A percentile compares a stretch with the other conserved stretches of the same genome.
Evolutionary conservation across 1,139 yeast species (phyloP).

Genomic region (Protomyces arabidopsidicola): DNA sequence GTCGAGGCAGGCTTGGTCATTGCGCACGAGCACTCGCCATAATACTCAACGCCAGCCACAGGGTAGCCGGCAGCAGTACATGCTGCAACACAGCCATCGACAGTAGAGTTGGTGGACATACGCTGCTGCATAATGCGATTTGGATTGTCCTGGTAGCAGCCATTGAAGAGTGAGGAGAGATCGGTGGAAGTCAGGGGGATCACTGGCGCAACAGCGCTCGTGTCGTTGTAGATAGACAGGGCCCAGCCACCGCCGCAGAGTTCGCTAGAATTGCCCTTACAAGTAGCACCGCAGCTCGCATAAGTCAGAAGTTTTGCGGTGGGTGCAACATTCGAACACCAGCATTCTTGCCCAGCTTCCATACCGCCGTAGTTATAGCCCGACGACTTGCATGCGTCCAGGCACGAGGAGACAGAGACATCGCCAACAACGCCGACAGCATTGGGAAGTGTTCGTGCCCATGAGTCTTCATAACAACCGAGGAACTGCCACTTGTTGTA

Average conservation of each 20-base stretch:
- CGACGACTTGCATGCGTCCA: slow-evolving; percentile 11
- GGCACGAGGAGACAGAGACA: slow-evolving; percentile 19
- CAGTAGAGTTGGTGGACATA: slow-evolving; percentile 14
- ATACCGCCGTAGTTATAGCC: slow-evolving; percentile 26
- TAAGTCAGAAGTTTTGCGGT: background rate
- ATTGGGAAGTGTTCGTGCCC: background rate
- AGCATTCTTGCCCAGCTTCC: slow-evolving; percentile 28
- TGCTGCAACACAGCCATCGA: slow-evolving; percentile 22
- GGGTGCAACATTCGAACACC: slow-evolving; percentile 19
- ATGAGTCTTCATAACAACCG: slow-evolving; percentile 25
- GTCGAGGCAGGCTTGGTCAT: slow-evolving; percentile 8
- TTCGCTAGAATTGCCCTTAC: slow-evolving; percentile 24
- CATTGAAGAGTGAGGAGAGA: slow-evolving; percentile 2
- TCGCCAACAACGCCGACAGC: slow-evolving; percentile 9
- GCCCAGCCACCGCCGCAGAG: slow-evolving; percentile 25
- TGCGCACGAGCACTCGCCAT: slow-evolving; percentile 27
- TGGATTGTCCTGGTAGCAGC: slow-evolving; percentile 17
- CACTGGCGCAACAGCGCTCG: slow-evolving; percentile 6
- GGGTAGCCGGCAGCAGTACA: slow-evolving; percentile 15
- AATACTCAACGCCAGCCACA: slow-evolving; percentile 26
- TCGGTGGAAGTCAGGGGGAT: slow-evolving; percentile 15
- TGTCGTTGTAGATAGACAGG: slow-evolving; percentile 17
- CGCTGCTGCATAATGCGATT: slow-evolving; percentile 15
- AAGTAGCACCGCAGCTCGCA: slow-evolving; percentile 16
- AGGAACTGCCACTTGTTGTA: slow-evolving; percentile 11